Conservation (phyloP, 176 grass and related monocot genomes). For the Aegilops bicornis region DNA sequence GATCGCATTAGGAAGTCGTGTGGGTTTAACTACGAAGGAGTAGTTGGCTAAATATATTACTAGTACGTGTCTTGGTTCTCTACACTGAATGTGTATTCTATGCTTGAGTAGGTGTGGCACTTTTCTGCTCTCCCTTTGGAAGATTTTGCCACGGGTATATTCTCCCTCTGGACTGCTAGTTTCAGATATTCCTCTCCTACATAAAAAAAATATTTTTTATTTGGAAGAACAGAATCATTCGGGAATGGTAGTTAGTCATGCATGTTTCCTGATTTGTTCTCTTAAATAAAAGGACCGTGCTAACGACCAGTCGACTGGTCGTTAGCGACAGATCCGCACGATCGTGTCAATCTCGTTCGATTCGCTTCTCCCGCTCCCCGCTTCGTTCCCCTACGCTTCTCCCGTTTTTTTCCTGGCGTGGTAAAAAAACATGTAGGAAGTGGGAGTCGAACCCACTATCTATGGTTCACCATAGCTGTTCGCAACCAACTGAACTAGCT, state of each 20-base stretch:
- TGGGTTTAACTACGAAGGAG: background rate
- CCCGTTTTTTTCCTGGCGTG: no score
- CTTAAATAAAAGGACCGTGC: background rate
- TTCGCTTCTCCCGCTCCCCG: no score
- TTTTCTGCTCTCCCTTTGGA: conserved; percentile 44
- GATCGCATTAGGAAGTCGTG: background rate
- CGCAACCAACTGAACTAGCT: no score
- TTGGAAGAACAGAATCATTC: background rate
- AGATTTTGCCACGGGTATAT: conserved; percentile 25
- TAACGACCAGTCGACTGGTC: no score
- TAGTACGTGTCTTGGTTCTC: background rate
- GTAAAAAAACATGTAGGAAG: no score
- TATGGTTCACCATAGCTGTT: no score
- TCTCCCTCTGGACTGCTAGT: conserved; percentile 2
- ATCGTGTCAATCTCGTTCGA: no score
- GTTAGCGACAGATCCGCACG: no score
- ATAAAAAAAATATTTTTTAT: background rate
- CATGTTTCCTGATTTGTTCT: background rate
- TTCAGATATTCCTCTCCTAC: background rate
- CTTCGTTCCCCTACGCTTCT: no score
- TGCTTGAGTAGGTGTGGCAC: conserved; percentile 18
- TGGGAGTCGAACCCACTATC: no score
- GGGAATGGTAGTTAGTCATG: background rate
- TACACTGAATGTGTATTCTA: background rate
- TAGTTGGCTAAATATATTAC: background rate